phyloP scores from a whole-genome alignment of 306 rosid species.

The Comarum palustre region DNA sequence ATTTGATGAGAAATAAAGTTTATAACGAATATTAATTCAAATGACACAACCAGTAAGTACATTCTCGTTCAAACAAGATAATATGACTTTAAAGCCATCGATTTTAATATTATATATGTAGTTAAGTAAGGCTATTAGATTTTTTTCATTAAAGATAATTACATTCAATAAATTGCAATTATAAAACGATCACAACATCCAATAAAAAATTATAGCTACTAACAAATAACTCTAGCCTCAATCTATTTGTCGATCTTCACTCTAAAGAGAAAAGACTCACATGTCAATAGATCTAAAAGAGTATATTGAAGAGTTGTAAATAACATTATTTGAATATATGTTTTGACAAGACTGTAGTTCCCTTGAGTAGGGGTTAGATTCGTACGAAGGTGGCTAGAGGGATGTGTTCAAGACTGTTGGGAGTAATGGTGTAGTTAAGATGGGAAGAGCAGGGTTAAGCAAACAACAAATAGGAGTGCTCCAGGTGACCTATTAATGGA shows the following conservation, averaged over 20 bases:
- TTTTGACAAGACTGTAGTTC: not conserved
- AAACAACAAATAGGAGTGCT: conserved; percentile 8
- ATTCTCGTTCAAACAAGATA: not conserved
- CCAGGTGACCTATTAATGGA: conserved; percentile 25
- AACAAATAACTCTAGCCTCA: too few relatives aligned
- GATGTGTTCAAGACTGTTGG: conserved; percentile 23
- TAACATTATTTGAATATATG: not conserved
- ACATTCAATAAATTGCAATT: too few relatives aligned
- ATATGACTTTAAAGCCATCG: not conserved
- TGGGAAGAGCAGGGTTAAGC: conserved; percentile 22
- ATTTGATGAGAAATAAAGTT: not conserved
- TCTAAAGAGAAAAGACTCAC: too few relatives aligned
- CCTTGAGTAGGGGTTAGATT: not conserved
- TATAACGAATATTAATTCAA: not conserved
- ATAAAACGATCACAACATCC: too few relatives aligned
- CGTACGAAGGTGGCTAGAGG: not conserved
- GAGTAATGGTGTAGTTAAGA: conserved; percentile 30
- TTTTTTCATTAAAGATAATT: too few relatives aligned
- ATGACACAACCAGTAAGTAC: not conserved
- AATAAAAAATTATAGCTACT: too few relatives aligned
- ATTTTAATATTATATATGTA: too few relatives aligned
- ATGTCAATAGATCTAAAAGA: too few relatives aligned
- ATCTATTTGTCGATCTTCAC: too few relatives aligned
- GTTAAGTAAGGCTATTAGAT: too few relatives aligned
- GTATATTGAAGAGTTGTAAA: too few relatives aligned